Base-by-base conservation (phyloP, 495 filamentous ascomycete species). In the Xylaria venustula region DNA sequence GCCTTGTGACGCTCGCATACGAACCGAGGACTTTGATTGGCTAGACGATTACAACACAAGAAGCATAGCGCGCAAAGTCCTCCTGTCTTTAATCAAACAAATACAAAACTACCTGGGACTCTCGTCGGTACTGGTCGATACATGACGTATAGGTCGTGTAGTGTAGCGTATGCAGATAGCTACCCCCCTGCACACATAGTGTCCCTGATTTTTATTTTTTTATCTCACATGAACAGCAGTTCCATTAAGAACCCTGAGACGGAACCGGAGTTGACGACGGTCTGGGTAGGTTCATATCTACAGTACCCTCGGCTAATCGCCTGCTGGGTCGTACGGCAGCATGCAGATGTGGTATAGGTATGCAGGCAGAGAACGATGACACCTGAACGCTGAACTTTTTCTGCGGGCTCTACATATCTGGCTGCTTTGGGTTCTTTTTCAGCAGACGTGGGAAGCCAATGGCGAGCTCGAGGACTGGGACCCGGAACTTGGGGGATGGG, bases 381-480 rank as follows among this genome's bases (percentile, higher is more conserved):
- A 42, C 57, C 57, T 60, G 57, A 60, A 60, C 14, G 34, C 34
- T 30, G 34, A 48, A 34, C 41, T 45, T 23, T 57, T 23, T 19
- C 37, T 40, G 37, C 37, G 37, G 37, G 37, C 37, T 9, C 7
- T 15, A 12, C 23, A n/a, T n/a, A n/a, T n/a, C 5, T 26, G 20
- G 7, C 1, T 48, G 45, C n/a, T 15, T 48, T 28, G 22, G 45
- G 22, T 20, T 34, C 2, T 9, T 58, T 58, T 58, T 58, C 56
- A 59, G 56, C 56, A 51, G 46, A 28, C 32, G 26, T 44, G 46
- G 36, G 45, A 51, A 59, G 37, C 56, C 56, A 59, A 59, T 59
- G 47, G 25, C 23, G 46, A 51, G 23, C 15, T 12, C 40, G 8
- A 34, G 17, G 53, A 55, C 40, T 23, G 40, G 37, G 40, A n/a